Base-by-base conservation (phyloP, 345 rosid species). In the Clarkia xantiana region DNA sequence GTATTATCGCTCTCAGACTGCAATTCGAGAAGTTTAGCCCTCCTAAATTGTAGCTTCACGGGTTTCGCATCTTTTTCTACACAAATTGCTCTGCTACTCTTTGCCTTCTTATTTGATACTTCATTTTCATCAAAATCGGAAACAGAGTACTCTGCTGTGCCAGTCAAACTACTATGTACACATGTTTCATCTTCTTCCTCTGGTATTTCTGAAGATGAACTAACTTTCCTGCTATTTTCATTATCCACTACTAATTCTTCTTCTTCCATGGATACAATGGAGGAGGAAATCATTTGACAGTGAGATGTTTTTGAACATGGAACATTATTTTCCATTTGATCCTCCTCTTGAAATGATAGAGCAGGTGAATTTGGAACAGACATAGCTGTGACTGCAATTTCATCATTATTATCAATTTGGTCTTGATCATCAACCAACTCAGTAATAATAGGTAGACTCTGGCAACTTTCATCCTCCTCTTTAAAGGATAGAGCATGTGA, bases 1-100 rank as follows among this genome's bases (percentile, higher is more conserved):
- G 68, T 50, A 60, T 72, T 63, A 29, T 7, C 7, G 44, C 57
- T 67, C 66, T 67, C 76, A 22, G 79, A 54, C 61, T 71, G 71
- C 64, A 73, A 42, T 4, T 76, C 87, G 49, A 76, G 49, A 40
- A 71, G 53, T 67, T 68, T 84, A 65, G 85, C 84, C 56, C 84
- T 81, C 69, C 72, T 83, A 62, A 81, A 69, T 40, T 14, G 66
- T 42, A 84, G 66, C 70, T 74, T 81, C 60, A 34, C 55, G 23
- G 80, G 67, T 48, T 58, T 60, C 29, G 50, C 48, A 48, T 54
- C 62, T 49, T 64, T n/a, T n/a, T n/a, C 63, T 5, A 65, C 71
- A 68, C 53, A 3, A 29, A 29, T 5, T 4, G 0, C 65, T 14
- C 53, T 3, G 42, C 19, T 9, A 2, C 19, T 9, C 7, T 29